Percentiles rank a stretch among this genome's conserved stretches.
These are phyloP conservation scores for Neurospora intermedia DNA, from an alignment of 495 filamentous ascomycete genomes.

Conservation along the genomic window DNA sequence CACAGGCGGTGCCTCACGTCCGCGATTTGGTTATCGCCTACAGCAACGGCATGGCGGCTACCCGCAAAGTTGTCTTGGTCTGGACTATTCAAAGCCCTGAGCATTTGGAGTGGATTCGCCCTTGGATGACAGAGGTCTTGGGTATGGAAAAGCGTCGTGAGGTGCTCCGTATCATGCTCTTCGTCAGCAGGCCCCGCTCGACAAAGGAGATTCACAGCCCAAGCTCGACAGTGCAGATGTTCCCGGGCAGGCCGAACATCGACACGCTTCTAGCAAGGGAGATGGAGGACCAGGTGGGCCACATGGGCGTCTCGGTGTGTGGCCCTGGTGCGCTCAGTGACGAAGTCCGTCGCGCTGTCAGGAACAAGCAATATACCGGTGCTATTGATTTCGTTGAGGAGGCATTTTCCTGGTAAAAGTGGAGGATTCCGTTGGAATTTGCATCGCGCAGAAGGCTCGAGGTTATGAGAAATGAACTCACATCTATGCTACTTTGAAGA, in stretches of 20 bases:
- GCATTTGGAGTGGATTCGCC: constrained; percentile 82
- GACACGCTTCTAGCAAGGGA: constrained; percentile 66
- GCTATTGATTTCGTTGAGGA: constrained; percentile 88
- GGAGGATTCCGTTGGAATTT: not conserved
- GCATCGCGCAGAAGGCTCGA: not conserved
- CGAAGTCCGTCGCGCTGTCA: constrained; percentile 65
- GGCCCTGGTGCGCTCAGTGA: constrained; percentile 84
- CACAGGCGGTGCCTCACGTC: constrained; percentile 72
- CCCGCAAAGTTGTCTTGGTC: constrained; percentile 67
- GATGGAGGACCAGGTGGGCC: constrained; percentile 65
- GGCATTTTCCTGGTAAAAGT: constrained; percentile 71
- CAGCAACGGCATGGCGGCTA: constrained; percentile 59
- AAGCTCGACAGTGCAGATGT: constrained; percentile 81
- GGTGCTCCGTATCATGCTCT: constrained; percentile 73
- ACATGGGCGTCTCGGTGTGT: constrained; percentile 79
- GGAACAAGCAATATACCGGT: constrained; percentile 51
- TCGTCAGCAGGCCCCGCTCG: constrained; percentile 74
- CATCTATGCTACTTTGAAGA: not conserved
- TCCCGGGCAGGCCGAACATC: constrained; percentile 52
- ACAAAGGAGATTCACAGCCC: constrained; percentile 73
- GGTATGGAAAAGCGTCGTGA: constrained; percentile 73
- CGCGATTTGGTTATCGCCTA: constrained; percentile 64
- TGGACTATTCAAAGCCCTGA: constrained; percentile 88
- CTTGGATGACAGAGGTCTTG: constrained; percentile 93
- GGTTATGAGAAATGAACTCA: not conserved